Conservation (phyloP, 352 stramenopile genomes). For the Thraustochytrium sp. region DNA sequence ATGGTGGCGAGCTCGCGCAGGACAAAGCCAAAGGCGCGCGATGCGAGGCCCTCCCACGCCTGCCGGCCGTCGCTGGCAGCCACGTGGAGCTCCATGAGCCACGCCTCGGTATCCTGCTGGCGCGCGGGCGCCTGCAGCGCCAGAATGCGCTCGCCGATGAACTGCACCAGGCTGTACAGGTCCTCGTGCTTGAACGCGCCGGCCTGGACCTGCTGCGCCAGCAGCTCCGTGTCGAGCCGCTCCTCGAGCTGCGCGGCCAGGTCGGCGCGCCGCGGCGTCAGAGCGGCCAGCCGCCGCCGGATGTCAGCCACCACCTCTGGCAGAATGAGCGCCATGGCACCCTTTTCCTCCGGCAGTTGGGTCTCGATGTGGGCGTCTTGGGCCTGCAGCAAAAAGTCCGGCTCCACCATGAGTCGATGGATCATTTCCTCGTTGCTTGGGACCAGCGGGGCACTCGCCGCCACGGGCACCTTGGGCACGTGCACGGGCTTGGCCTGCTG, state of each 20-base stretch:
- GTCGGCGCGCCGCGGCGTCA: conserved; percentile 20
- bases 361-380: background rate
- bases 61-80: background rate
- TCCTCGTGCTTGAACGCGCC: background rate
- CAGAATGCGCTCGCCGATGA: conserved; percentile 36
- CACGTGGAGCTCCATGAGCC: conserved; percentile 31
- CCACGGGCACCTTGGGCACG: background rate
- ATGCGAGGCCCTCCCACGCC: background rate
- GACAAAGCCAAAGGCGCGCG: background rate
- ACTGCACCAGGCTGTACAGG: conserved; percentile 34
- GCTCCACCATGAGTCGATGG: background rate
- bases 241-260: conserved; percentile 18
- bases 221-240: conserved; percentile 15
- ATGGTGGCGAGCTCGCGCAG: conserved; percentile 6
- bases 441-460: background rate
- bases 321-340: background rate
- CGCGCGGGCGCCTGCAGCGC: conserved; percentile 9
- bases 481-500: background rate
- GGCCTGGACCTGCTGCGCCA: conserved; percentile 8
- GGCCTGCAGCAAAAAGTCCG: background rate
- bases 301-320: background rate
- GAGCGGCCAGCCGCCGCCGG: background rate
- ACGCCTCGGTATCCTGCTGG: background rate
- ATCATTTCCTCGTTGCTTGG: conserved; percentile 37
- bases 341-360: background rate